Percentiles rank a stretch among this genome's conserved stretches.
These are phyloP conservation scores for Claviceps spartinae DNA, from an alignment of 2,329 filamentous ascomycete genomes.

Conservation along the genomic window DNA sequence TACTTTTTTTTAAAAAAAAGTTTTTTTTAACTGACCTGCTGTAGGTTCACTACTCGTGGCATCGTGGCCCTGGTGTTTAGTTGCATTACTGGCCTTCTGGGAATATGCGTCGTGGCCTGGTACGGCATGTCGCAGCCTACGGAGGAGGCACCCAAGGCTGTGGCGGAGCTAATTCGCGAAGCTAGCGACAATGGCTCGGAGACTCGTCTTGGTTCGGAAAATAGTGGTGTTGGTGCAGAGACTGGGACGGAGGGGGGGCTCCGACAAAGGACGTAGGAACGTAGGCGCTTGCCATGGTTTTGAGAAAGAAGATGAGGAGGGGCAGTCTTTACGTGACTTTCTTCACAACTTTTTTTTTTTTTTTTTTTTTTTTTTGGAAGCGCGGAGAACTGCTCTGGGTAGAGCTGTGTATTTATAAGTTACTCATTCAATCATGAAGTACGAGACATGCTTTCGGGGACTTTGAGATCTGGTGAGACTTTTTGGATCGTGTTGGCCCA, in stretches of 20 bases:
- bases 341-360: not conserved
- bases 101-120: constrained; percentile 51
- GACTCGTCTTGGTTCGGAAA: not conserved
- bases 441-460: no score
- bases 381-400: no score
- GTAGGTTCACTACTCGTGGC: constrained; percentile 55
- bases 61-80: constrained; percentile 66
- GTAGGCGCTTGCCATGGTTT: not conserved
- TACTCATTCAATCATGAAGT: no score
- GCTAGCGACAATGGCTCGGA: not conserved
- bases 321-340: no score
- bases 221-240: not conserved
- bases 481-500: no score
- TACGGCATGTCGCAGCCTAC: constrained; percentile 35
- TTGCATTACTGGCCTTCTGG: constrained; percentile 52
- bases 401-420: no score
- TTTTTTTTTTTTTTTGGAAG: not conserved
- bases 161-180: constrained; percentile 5
- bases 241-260: not conserved
- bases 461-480: no score
- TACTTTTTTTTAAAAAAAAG: not conserved
- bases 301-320: not conserved
- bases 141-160: constrained; percentile 6
- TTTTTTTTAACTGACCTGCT: not conserved
- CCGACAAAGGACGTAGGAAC: not conserved